These are phyloP conservation scores for Trichoderma cornu-damae DNA, from an alignment of 2,329 filamentous ascomycete genomes.

Conservation along the genomic window DNA sequence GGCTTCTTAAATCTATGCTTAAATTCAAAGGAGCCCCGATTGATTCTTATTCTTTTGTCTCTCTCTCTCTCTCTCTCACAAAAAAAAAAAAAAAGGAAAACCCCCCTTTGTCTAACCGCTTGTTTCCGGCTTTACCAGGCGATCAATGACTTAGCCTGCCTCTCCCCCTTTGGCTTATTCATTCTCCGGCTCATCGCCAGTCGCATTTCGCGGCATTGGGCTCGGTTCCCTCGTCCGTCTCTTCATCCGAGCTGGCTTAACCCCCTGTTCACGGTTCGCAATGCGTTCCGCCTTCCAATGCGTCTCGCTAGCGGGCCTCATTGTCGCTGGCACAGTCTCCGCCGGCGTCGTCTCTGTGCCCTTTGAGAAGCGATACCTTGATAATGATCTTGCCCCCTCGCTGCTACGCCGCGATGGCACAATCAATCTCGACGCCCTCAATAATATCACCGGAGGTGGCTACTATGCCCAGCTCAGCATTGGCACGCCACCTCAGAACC, in stretches of 20 bases:
- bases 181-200: background rate
- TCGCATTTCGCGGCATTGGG: background rate
- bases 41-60: background rate
- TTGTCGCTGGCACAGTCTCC: conserved; percentile 16
- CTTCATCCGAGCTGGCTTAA: background rate
- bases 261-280: background rate
- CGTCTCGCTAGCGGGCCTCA: conserved; percentile 18
- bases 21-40: conserved; percentile 2
- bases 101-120: background rate
- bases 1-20: conserved; percentile 12
- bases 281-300: conserved; percentile 8
- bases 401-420: conserved; percentile 27
- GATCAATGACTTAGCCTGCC: background rate
- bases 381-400: conserved; percentile 3
- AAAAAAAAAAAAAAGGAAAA: no score
- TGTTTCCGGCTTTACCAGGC: background rate
- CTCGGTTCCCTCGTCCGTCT: background rate
- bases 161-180: background rate
- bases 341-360: conserved; percentile 25
- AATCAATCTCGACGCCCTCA: conserved; percentile 38
- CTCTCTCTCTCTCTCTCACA: no score
- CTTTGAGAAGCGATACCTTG: conserved; percentile 18
- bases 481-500: conserved; percentile 52
- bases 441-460: conserved; percentile 50
- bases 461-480: conserved; percentile 55